Base-by-base conservation (phyloP, 2,329 filamentous ascomycete species). In the Aspergillus aculeatus region DNA sequence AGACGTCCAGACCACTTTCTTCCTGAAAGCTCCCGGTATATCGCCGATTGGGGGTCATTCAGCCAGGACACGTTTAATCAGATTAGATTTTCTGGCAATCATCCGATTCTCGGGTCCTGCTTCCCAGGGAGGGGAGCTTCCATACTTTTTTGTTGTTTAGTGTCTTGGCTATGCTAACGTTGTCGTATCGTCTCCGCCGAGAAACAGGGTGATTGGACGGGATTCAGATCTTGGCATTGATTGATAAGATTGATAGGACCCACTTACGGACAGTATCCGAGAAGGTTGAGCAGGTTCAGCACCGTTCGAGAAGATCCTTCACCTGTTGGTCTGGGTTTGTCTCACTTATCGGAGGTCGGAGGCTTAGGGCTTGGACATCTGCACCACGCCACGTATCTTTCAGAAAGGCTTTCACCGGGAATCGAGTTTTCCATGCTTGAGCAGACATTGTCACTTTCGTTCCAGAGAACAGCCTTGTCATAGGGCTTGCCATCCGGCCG, bases 221-320 rank as follows among this genome's bases (percentile, higher is more conserved):
- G 26, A 14, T 10, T 12, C 12, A 16, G 5, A 21, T 29, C 47
- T n/a, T 5, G 24, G 47, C 24, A 24, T n/a, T 26, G 53, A 55
- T 55, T 55, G 53, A 55, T 55, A 55, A 55, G 53, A 55, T 55
- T 55, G 26, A 47, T 47, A 29, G 26, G 26, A n/a, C 26, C 53
- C 53, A 48, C 53, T 23, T 4, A 21, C 53, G 52, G 52, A 54
- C 52, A 48, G 41, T 24, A 31, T 55, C 53, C 53, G 53, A 47
- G 47, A 55, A 23, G 52, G 19, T 41, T 44, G 38, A 44, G 38
- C n/a, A 44, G 38, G 16, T 44, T 44, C 38, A 19, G 19, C 38
- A 44, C 38, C 16, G 38, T 44, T 44, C 14, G 14, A 44, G 38
- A 44, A 16, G 38, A 44, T 44, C 38, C 16, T 19, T 16, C 38